Conservation (phyloP, 106 monocot species). For the Gastrodia elata region DNA sequence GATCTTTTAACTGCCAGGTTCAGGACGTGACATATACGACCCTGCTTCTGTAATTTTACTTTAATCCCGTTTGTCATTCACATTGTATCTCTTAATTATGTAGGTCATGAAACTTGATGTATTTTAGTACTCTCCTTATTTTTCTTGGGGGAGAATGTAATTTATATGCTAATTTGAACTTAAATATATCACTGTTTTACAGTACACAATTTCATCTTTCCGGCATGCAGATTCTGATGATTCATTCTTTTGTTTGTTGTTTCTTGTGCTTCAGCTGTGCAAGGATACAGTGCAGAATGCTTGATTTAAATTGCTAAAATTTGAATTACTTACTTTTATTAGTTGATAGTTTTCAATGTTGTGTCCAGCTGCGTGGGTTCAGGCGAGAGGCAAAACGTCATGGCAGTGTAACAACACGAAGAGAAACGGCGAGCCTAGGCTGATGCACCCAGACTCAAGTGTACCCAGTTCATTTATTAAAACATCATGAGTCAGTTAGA, state of each 20-base stretch:
- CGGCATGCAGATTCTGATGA: not conserved
- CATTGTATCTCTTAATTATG: conserved; percentile 11
- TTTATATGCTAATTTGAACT: conserved; percentile 5
- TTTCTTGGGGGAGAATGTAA: conserved; percentile 6
- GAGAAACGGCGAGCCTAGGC: too few species aligned
- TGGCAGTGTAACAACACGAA: too few species aligned
- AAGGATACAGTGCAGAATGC: not conserved
- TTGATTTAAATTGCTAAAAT: not conserved
- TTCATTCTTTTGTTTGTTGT: conserved; percentile 1
- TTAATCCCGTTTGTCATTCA: conserved; percentile 9
- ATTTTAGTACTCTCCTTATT: conserved; percentile 12
- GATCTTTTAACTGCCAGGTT: conserved; percentile 64
- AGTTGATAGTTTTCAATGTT: too few species aligned
- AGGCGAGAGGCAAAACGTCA: too few species aligned
- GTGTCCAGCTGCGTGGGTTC: too few species aligned
- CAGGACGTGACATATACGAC: conserved; percentile 18
- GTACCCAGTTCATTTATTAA: too few species aligned
- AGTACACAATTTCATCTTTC: not conserved
- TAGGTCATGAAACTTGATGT: conserved; percentile 13
- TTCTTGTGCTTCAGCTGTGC: not conserved
- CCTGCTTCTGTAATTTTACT: conserved; percentile 8
- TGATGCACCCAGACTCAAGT: too few species aligned
- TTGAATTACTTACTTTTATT: not conserved
- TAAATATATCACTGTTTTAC: not conserved
- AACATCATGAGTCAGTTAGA: too few species aligned